Evolutionary conservation across 495 filamentous ascomycete species (phyloP), one percentile per base, ranked within the genome.

Genomic region (Aspergillus taichungensis): DNA sequence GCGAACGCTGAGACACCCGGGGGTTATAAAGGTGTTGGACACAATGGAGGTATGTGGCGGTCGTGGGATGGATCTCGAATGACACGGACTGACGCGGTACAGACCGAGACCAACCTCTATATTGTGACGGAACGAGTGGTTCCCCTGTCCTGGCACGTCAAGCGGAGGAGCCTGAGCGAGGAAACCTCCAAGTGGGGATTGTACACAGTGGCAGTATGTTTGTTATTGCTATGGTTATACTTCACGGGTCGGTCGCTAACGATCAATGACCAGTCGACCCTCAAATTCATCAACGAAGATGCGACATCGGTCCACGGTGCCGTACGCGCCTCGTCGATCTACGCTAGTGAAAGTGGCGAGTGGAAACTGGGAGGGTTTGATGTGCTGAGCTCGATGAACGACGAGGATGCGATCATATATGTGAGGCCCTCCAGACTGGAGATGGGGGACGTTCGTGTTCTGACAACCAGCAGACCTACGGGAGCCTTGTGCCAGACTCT

Each of bases 281-380:
- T 97, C 34, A 94, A 91, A 57, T 98, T 98, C 55, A 86, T 98
- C 54, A 96, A 97, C 56, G 83, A 86, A 31, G 94, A 97, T 52
- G 92, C 91, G 2, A 73, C 83, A 5, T 94, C 88, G 0, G 79
- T 97, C 5, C 92, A 98, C 54, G 92, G 90, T 32, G 87, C 77
- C 48, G 71, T 97, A 27, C 78, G 87, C 43, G 80, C 84, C 13
- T 85, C 87, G 2, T 95, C 91, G 0, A 76, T 98, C 51, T 97
- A 84, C 59, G 87, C 82, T 10, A 85, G 87, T 61, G 90, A 97
- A 60, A 95, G 92, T 64, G 92, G 92, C 28, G 92, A 97, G 61
- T 98, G 92, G 92, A 96, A 92, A 61, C 67, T 98, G 3, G 88
- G 85, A 4, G 92, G 92, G 7, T 92, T 97, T 45, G 94, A 98